phyloP scores from a whole-genome alignment of 768 basidiomycete species.

The Termitomyces titanicus region DNA sequence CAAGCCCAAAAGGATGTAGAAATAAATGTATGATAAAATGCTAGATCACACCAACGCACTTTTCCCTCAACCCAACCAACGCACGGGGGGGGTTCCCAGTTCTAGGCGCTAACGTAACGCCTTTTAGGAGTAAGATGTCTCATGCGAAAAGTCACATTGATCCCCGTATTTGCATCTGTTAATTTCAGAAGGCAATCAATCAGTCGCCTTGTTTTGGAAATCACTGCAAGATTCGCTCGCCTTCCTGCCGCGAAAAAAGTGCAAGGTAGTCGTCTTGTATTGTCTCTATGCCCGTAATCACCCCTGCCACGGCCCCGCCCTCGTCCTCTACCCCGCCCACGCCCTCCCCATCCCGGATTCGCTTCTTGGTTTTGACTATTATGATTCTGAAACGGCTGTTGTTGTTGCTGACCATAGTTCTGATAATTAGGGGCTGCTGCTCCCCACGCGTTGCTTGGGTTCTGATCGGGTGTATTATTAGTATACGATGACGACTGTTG shows the following conservation, averaged over 20 bases:
- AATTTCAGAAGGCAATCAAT: slow-evolving; percentile 40
- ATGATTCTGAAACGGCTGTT: slow-evolving; percentile 44
- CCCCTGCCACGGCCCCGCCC: slow-evolving; percentile 41
- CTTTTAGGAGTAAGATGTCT: slow-evolving; percentile 28
- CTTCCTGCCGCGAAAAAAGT: slow-evolving; percentile 89
- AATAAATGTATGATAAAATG: slow-evolving; percentile 14
- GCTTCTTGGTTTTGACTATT: slow-evolving; percentile 19
- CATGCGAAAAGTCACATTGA: slow-evolving; percentile 84
- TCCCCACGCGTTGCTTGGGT: slow-evolving; percentile 4
- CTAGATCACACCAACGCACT: slow-evolving; percentile 1
- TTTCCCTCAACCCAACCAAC: no score
- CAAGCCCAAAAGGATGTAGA: slow-evolving; percentile 1
- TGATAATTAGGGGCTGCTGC: slow-evolving; percentile 15
- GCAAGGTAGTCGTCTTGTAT: slow-evolving; percentile 80
- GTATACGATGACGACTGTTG: slow-evolving; percentile 4
- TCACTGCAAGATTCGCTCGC: slow-evolving; percentile 57
- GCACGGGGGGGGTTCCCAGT: no score
- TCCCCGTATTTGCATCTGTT: slow-evolving; percentile 88
- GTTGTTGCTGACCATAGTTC: slow-evolving; percentile 47
- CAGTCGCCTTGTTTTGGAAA: slow-evolving; percentile 37
- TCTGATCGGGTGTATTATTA: slow-evolving; percentile 15
- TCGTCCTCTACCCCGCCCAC: slow-evolving; percentile 58
- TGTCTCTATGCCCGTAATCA: slow-evolving; percentile 63
- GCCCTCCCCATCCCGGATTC: slow-evolving; percentile 43
- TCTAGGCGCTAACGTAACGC: slow-evolving; percentile 8